Evolutionary conservation across 352 stramenopile species (phyloP), one percentile per base, ranked within the genome.

Genomic region (Globisporangium spinosum): DNA sequence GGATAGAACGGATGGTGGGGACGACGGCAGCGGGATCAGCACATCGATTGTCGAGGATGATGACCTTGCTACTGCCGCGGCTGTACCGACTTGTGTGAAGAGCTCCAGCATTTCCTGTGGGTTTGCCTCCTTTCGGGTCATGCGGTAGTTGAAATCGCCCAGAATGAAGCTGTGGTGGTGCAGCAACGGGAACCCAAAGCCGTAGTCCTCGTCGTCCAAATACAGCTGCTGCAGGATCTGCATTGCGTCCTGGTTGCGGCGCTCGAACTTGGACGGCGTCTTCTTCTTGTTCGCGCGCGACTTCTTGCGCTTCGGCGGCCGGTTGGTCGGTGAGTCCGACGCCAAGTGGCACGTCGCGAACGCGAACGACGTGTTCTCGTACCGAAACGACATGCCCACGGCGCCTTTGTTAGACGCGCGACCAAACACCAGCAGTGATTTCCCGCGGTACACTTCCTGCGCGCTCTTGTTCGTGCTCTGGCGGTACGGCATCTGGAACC

Each of bases 61-160:
- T 49, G 20, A 17, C 27, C 22, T 22, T 40, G 61, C 47, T 35
- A 47, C 25, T 6, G 29, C 66, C 22, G 64, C 20, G 23, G 51
- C 35, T 1, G 15, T 22, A 2, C 71, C 68, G 0, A 70, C 66
- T 25, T 72, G 51, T 1, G 25, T 60, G 35, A 83, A 64, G 20
- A 70, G 15, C 2, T 87, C 71, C 1, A 93, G 68, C 77, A 93
- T 90, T 45, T 90, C 73, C 9, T 64, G 70, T 4, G 83, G 85
- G 3, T 73, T 84, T 13, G 70, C 74, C 0, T 63, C 62, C 62
- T 83, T 76, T 3, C 83, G 67, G 20, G 72, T 78, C 77, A 96
- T 85, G 17, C 90, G 86, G 68, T 97, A 97, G 71, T 97, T 97
- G 20, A 97, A 78, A 73, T 97, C 91, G 5, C 91, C 91, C 4